Percentiles rank a stretch among this genome's conserved stretches.
Conservation (phyloP, 306 rosid genomes). For the Prunus mira region DNA sequence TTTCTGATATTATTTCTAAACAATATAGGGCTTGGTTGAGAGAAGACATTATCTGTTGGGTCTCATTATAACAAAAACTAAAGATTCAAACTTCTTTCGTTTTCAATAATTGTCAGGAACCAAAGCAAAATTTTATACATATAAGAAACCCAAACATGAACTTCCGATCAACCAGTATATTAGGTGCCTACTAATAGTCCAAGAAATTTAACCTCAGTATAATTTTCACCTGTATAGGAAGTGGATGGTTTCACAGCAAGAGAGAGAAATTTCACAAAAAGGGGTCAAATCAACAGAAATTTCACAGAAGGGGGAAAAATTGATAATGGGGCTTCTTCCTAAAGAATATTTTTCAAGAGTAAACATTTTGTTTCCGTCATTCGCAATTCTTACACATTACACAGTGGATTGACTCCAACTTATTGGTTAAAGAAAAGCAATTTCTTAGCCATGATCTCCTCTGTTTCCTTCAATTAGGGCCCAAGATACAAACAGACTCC, state of each 20-base stretch:
- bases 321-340: neutral
- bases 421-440: neutral
- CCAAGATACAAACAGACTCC: neutral
- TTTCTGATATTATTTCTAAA: neutral
- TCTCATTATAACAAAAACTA: neutral
- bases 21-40: neutral
- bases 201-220: neutral
- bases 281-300: neutral
- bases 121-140: neutral
- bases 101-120: neutral
- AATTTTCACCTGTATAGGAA: neutral
- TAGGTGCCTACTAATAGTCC: neutral
- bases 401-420: neutral
- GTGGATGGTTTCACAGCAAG: neutral
- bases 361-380: neutral
- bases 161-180: neutral
- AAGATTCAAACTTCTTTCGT: neutral
- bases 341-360: neutral
- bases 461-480: neutral
- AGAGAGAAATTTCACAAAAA: neutral
- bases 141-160: neutral
- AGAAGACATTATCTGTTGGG: neutral
- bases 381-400: neutral
- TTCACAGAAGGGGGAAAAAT: neutral
- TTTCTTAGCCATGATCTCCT: neutral